phyloP scores from a whole-genome alignment of 352 stramenopile species.

The Phytophthora vignae region DNA sequence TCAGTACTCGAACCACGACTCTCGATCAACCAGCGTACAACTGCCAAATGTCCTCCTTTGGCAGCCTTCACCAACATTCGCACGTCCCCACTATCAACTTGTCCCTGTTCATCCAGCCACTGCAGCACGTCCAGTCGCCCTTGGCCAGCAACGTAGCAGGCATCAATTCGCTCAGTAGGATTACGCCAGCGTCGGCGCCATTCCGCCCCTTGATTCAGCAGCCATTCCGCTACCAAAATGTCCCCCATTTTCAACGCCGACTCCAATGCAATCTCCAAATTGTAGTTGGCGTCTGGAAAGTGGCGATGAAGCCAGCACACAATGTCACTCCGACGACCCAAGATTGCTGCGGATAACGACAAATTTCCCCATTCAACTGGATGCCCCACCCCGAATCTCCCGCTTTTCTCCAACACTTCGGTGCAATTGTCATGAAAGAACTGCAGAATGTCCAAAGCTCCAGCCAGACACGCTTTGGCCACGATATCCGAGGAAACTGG shows the following conservation, averaged over 20 bases:
- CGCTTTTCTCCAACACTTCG: not conserved
- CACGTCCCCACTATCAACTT: conserved; percentile 2
- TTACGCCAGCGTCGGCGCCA: not conserved
- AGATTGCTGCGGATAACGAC: not conserved
- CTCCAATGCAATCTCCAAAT: not conserved
- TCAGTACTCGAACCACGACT: not conserved
- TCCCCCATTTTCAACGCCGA: not conserved
- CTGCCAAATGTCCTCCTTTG: conserved; percentile 6
- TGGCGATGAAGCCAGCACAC: conserved; percentile 7
- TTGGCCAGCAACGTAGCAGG: not conserved
- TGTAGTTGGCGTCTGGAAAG: not conserved
- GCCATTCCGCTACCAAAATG: conserved; percentile 1
- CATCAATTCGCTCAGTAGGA: not conserved
- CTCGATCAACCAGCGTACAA: conserved; percentile 10
- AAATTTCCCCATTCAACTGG: not conserved
- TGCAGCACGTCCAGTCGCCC: conserved; percentile 34
- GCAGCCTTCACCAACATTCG: conserved; percentile 5
- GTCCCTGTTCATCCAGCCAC: not conserved
- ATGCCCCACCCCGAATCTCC: not conserved
- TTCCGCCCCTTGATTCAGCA: conserved; percentile 1
- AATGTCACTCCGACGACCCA: not conserved
- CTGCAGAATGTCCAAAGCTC: conserved; percentile 9
- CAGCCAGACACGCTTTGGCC: not conserved
- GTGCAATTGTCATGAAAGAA: conserved; percentile 8
- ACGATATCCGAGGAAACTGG: conserved; percentile 5